A percentile compares a stretch with the other conserved stretches of the same genome.
phyloP scores from a whole-genome alignment of 1,139 yeast species.

The Suhomyces atakaporum region DNA sequence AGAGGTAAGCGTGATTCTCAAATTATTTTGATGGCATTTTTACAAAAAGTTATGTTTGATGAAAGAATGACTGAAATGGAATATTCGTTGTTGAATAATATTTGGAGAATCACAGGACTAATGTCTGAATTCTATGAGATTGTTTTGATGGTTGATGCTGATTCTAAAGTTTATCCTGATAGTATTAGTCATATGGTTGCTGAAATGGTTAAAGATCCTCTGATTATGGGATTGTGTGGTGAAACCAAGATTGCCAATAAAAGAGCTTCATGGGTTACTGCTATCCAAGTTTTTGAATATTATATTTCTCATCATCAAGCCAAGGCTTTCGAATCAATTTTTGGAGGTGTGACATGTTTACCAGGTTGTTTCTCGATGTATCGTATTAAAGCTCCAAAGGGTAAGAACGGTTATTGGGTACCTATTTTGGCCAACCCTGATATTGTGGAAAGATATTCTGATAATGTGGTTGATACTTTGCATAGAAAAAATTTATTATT shows the following conservation, averaged over 20 bases:
- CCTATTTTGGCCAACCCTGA: slow-evolving; percentile 96
- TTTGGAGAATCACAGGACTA: slow-evolving; percentile 86
- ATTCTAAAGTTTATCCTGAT: slow-evolving; percentile 89
- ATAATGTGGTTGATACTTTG: slow-evolving; percentile 81
- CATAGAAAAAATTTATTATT: slow-evolving; percentile 87
- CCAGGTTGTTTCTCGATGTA: slow-evolving; percentile 99
- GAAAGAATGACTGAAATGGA: slow-evolving; percentile 97
- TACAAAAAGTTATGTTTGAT: slow-evolving; percentile 89
- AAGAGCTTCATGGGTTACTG: slow-evolving; percentile 84
- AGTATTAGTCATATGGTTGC: slow-evolving; percentile 91
- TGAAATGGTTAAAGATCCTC: slow-evolving; percentile 87
- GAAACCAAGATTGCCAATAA: slow-evolving; percentile 95
- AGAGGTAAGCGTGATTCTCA: slow-evolving; percentile 99
- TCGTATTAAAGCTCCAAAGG: slow-evolving; percentile 91
- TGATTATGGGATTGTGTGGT: slow-evolving; percentile 94
- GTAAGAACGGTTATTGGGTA: slow-evolving; percentile 90
- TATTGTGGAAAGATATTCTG: slow-evolving; percentile 92
- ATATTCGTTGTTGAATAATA: slow-evolving; percentile 72
- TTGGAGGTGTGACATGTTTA: slow-evolving; percentile 95
- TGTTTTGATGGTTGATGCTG: slow-evolving; percentile 95
- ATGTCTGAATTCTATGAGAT: slow-evolving; percentile 87
- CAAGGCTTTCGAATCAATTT: slow-evolving; percentile 93
- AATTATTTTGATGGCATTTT: slow-evolving; percentile 86
- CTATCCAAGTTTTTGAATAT: slow-evolving; percentile 94
- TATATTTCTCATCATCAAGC: slow-evolving; percentile 96